Conservation (phyloP, 2,329 filamentous ascomycete genomes). For the Fusarium guadeloupense region DNA sequence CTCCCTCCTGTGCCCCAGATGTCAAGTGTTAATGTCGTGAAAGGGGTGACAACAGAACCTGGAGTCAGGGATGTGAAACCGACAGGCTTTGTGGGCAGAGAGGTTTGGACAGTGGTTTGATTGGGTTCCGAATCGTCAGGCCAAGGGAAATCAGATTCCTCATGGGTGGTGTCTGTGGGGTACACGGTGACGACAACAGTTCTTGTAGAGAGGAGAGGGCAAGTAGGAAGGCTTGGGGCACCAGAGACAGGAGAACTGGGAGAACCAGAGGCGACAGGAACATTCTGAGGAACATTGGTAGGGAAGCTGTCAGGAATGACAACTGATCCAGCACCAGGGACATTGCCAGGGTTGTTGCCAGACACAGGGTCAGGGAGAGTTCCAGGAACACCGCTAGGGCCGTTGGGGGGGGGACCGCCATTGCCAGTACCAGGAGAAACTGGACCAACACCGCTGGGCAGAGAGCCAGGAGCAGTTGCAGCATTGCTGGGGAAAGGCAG, state of each 20-base stretch:
- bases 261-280: constrained; percentile 10
- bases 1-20: constrained; percentile 43
- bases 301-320: constrained; percentile 20
- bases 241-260: neutral
- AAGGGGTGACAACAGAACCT: constrained; percentile 39
- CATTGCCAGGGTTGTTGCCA: constrained; percentile 8
- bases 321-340: constrained; percentile 26
- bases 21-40: constrained; percentile 51
- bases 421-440: constrained; percentile 16
- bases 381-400: constrained; percentile 15
- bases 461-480: constrained; percentile 23
- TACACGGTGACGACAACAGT: constrained; percentile 61
- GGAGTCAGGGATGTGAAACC: constrained; percentile 17
- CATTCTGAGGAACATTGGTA: constrained; percentile 11
- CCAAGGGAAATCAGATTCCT: constrained; percentile 24
- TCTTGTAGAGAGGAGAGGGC: constrained; percentile 51
- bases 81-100: constrained; percentile 44
- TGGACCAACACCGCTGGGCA: constrained; percentile 24
- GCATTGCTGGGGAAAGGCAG: constrained; percentile 15
- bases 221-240: constrained; percentile 46
- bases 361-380: constrained; percentile 7
- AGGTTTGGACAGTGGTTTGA: constrained; percentile 34
- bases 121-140: constrained; percentile 31
- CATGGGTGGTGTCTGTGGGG: constrained; percentile 45
- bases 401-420: constrained; percentile 19